phyloP scores from a whole-genome alignment of 2,329 filamentous ascomycete species.

The Coniochaeta sp. region DNA sequence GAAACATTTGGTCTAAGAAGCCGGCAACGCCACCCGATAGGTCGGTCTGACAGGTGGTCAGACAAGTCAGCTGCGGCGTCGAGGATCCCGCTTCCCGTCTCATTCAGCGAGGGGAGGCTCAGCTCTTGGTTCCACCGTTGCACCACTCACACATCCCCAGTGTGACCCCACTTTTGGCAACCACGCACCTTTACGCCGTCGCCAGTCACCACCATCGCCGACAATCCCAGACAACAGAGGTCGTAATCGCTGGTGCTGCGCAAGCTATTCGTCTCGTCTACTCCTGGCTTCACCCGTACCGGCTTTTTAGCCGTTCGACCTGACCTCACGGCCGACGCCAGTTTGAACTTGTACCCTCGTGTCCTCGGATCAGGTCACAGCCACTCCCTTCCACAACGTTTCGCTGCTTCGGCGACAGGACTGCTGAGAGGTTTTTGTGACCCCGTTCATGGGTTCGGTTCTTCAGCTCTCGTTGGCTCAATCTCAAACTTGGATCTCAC shows the following conservation, averaged over 20 bases:
- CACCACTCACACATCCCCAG: neutral
- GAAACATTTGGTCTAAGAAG: neutral
- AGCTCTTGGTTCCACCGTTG: neutral
- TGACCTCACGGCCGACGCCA: neutral
- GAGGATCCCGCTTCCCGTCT: slow-evolving; percentile 1
- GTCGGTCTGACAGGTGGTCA: slow-evolving; percentile 1
- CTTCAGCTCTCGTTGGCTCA: neutral
- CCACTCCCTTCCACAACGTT: neutral
- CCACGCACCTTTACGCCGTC: neutral
- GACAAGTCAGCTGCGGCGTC: slow-evolving; percentile 2
- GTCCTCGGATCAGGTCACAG: neutral
- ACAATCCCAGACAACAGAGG: neutral
- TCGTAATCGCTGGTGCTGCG: neutral
- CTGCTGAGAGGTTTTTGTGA: slow-evolving; percentile 1
- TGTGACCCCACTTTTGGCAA: neutral
- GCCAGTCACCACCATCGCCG: neutral
- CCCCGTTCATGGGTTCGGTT: neutral
- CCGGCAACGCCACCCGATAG: neutral
- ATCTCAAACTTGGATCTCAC: neutral
- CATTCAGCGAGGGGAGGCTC: slow-evolving; percentile 1
- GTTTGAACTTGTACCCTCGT: neutral
- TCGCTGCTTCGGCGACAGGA: neutral
- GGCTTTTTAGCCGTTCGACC: neutral
- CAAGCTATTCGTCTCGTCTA: neutral
- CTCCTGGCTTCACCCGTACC: neutral